Evolutionary conservation across 805 yeast genomes (phyloP).

Genomic region (Candida mattraensis): DNA sequence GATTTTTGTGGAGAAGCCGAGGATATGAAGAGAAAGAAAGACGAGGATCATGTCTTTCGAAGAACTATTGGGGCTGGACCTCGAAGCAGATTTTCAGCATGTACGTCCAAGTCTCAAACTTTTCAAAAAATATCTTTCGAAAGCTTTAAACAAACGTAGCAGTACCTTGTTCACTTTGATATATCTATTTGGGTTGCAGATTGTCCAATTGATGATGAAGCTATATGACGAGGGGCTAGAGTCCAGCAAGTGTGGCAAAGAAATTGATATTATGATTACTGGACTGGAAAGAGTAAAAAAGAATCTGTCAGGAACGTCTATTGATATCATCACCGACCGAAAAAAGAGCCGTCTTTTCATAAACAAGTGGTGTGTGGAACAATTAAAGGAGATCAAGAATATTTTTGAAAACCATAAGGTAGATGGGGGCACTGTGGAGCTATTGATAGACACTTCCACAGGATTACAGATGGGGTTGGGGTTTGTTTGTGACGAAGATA

Average conservation of each 20-base stretch:
- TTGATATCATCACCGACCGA: slow-evolving; percentile 11
- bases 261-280: too few species aligned
- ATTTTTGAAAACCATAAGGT: slow-evolving; percentile 11
- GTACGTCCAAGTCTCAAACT: too few species aligned
- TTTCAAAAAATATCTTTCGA: slow-evolving; percentile 11
- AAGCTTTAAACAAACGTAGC: slow-evolving; percentile 8
- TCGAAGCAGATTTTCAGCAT: too few species aligned
- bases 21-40: too few species aligned
- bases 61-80: too few species aligned
- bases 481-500: slow-evolving; percentile 14
- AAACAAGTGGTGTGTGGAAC: slow-evolving; percentile 17
- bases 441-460: slow-evolving; percentile 16
- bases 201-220: slow-evolving; percentile 12
- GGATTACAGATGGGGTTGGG: slow-evolving; percentile 17
- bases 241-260: too few species aligned
- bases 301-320: too few species aligned
- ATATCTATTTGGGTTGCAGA: slow-evolving; percentile 19
- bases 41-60: too few species aligned
- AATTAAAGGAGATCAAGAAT: slow-evolving; percentile 8
- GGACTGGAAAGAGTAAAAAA: too few species aligned
- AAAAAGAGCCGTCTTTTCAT: slow-evolving; percentile 15
- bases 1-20: too few species aligned
- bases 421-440: slow-evolving; percentile 15
- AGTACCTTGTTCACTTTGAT: slow-evolving; percentile 12
- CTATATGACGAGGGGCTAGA: slow-evolving; percentile 13